Base-by-base conservation (phyloP, 2,329 filamentous ascomycete species). In the Epichloe uncinata region DNA sequence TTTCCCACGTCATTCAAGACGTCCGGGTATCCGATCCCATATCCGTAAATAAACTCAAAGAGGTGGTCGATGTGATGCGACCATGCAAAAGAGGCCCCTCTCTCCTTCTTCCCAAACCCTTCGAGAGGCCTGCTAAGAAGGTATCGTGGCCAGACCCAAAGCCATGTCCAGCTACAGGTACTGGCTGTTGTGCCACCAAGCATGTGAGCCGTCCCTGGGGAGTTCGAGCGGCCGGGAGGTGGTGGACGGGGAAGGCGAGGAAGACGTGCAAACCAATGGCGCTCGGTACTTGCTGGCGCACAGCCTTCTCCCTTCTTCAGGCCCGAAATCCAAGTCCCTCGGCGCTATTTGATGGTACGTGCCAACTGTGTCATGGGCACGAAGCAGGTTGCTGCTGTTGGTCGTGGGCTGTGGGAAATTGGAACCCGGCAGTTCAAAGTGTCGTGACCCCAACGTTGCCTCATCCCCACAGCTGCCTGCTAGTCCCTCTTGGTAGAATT, bases 221-320 rank as follows among this genome's bases (percentile, higher is more conserved):
- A 15, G 18, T 7, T 49, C 33, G 26, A 49, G 44, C 34, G 37
- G 33, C 41, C 41, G 45, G 13, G 40, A 44, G n/a, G 30, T 40
- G 16, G 16, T 18, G 33, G 33, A 30, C 13, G 45, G 26, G 4
- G 37, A 41, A n/a, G 44, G 20, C 34, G 34, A 38, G 20, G 33
- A 22, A 22, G 44, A 45, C 20, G 44, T 34, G 37, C 33, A 45
- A 11, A 16, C 35, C 26, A 41, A 18, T 11, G 30, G 16, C 13
- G 42, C 41, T 48, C 43, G 43, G 45, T 48, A 48, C 41, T 41
- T 42, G 46, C 36, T 42, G 46, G 11, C 42, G 12, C 42, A 36
- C 42, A n/a, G 6, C 15, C n/a, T 44, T 18, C 9, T n/a, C 9
- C 26, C 36, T 20, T 42, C 13, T 5, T 43, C 38, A 34, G 36